Evolutionary conservation across 805 yeast genomes (phyloP).

Genomic region (Lachancea mirantina): DNA sequence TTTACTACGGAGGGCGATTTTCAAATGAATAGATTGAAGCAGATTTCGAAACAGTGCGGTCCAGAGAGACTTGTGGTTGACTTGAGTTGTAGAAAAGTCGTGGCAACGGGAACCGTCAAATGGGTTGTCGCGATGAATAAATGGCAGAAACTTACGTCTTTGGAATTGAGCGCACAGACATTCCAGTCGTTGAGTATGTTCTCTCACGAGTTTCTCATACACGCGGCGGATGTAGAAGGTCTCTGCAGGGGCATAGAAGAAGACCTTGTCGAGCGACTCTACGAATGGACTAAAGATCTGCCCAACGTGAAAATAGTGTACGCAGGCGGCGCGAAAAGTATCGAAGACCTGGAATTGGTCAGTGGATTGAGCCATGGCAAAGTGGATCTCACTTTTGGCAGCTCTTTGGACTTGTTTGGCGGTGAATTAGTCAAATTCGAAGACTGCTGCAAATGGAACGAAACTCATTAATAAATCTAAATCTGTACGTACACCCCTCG

Average conservation of each 20-base stretch:
- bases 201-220: constrained; percentile 84
- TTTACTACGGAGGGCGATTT: constrained; percentile 48
- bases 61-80: constrained; percentile 71
- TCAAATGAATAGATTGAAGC: constrained; percentile 43
- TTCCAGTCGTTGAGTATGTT: constrained; percentile 49
- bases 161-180: constrained; percentile 46
- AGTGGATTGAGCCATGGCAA: constrained; percentile 62
- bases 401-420: constrained; percentile 91
- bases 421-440: constrained; percentile 70
- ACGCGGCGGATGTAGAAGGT: constrained; percentile 99
- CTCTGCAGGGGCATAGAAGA: constrained; percentile 88
- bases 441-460: constrained; percentile 75
- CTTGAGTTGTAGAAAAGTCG: constrained; percentile 63
- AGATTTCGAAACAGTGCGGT: constrained; percentile 52
- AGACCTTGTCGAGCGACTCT: constrained; percentile 59
- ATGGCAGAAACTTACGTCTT: constrained; percentile 86
- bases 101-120: constrained; percentile 22
- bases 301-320: constrained; percentile 65
- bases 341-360: constrained; percentile 64
- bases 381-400: constrained; percentile 90
- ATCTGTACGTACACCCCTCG: too few species aligned
- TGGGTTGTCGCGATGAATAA: constrained; percentile 98
- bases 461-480: constrained; percentile 6
- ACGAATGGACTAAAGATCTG: constrained; percentile 56
- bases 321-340: constrained; percentile 91